Conservation (phyloP, 2,329 filamentous ascomycete genomes). For the Didymella sp. region DNA sequence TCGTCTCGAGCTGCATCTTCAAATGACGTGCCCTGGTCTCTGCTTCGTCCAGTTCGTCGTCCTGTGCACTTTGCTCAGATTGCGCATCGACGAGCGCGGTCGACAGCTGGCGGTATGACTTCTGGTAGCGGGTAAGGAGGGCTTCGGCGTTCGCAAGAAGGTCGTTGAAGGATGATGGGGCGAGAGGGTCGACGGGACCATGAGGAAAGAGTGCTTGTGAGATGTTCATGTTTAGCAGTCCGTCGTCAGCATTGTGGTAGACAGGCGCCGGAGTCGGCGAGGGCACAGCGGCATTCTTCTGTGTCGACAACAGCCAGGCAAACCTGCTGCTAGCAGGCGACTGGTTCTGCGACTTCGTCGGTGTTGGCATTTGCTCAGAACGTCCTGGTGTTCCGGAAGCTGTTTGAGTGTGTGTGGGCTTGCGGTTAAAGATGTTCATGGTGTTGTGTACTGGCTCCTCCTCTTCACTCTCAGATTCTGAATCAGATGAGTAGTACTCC, state of each 20-base stretch:
- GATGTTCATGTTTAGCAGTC: conserved; percentile 64
- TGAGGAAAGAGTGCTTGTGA: conserved; percentile 61
- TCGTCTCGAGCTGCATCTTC: conserved; percentile 67
- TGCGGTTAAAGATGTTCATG: conserved; percentile 47
- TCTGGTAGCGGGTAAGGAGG: conserved; percentile 63
- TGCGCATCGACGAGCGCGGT: conserved; percentile 57
- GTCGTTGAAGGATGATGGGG: conserved; percentile 63
- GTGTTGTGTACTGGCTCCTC: conserved; percentile 31
- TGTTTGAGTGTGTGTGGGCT: conserved; percentile 35
- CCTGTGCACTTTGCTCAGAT: conserved; percentile 63
- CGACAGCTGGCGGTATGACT: conserved; percentile 59
- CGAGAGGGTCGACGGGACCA: conserved; percentile 56
- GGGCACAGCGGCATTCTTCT: conserved; percentile 42
- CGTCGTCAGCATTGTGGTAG: conserved; percentile 52
- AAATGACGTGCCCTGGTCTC: conserved; percentile 64
- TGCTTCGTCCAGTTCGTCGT: conserved; percentile 68
- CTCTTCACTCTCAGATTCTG: conserved; percentile 20
- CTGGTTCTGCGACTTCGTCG: conserved; percentile 32
- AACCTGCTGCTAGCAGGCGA: conserved; percentile 43
- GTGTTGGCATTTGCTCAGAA: conserved; percentile 23
- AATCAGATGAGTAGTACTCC: conserved; percentile 33
- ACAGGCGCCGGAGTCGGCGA: conserved; percentile 35
- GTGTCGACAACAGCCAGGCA: conserved; percentile 47
- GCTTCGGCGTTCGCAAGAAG: conserved; percentile 63
- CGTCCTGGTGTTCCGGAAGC: conserved; percentile 32